Conservation (phyloP, 192 early-diverging fungal genomes). For the Haplosporangium gracile region DNA sequence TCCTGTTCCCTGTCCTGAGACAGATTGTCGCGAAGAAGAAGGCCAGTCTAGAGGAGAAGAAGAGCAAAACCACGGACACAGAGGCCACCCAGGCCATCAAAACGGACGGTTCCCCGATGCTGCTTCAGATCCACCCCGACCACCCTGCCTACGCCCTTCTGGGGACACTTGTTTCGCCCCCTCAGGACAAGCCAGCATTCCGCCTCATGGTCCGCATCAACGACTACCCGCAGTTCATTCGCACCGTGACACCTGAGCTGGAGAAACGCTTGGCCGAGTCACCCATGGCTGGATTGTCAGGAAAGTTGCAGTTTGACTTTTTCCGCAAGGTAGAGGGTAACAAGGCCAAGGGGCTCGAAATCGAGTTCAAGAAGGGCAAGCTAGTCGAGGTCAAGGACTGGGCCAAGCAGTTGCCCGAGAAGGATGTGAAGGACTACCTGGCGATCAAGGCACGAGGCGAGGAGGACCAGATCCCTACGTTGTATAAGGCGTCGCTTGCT, state of each 20-base stretch:
- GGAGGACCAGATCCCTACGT: not conserved
- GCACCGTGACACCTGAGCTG: conserved; percentile 14
- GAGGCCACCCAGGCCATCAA: conserved; percentile 12
- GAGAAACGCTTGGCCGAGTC: conserved; percentile 31
- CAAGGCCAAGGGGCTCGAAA: conserved; percentile 29
- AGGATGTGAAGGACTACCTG: not conserved
- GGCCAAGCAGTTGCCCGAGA: conserved; percentile 3
- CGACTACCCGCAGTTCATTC: conserved; percentile 31
- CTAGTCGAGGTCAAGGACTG: conserved; percentile 28
- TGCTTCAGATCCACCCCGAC: conserved; percentile 8
- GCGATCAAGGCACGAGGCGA: conserved; percentile 1
- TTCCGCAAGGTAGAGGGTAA: conserved; percentile 31
- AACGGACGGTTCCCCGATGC: not conserved
- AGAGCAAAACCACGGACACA: not conserved
- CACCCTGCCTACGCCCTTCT: conserved; percentile 22
- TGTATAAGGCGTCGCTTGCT: conserved; percentile 15
- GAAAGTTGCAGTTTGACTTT: conserved; percentile 21
- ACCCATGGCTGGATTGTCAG: conserved; percentile 15
- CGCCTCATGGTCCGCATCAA: conserved; percentile 25
- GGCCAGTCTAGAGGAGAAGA: not conserved
- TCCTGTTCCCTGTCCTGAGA: conserved; percentile 31
- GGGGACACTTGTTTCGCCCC: conserved; percentile 1
- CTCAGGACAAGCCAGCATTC: not conserved
- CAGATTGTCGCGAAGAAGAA: conserved; percentile 1
- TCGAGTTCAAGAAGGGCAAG: conserved; percentile 33